A percentile compares a stretch with the other conserved stretches of the same genome.
These are phyloP conservation scores for Phytophthora capsici DNA, from an alignment of 352 stramenopile species.

Conservation along the genomic window DNA sequence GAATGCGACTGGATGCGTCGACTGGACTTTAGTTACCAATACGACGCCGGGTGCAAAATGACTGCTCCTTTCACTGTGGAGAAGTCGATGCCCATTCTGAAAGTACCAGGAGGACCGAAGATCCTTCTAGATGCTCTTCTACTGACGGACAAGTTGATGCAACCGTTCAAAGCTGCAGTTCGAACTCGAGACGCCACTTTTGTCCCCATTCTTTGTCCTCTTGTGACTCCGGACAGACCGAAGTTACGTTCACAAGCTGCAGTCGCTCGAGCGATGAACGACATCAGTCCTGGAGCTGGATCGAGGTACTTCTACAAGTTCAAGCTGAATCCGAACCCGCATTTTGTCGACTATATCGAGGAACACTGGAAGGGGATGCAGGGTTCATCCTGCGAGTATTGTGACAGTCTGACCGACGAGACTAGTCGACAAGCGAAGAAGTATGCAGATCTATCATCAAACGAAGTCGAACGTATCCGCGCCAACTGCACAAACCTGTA, in stretches of 20 bases:
- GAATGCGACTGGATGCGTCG: slow-evolving; percentile 32
- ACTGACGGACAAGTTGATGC: slow-evolving; percentile 10
- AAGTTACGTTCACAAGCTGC: slow-evolving; percentile 2
- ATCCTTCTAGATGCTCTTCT: slow-evolving; percentile 10
- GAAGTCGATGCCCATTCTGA: slow-evolving; percentile 19
- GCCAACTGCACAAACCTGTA: slow-evolving; percentile 17
- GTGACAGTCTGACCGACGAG: slow-evolving; percentile 9
- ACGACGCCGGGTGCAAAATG: slow-evolving; percentile 4
- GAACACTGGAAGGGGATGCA: slow-evolving; percentile 24
- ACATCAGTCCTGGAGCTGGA: slow-evolving; percentile 13
- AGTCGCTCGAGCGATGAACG: slow-evolving; percentile 26
- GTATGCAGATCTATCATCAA: not conserved
- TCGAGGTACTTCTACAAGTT: slow-evolving; percentile 31
- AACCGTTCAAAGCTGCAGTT: slow-evolving; percentile 7
- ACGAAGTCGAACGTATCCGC: slow-evolving; percentile 4
- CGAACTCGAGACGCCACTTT: slow-evolving; percentile 4
- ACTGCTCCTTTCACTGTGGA: slow-evolving; percentile 11
- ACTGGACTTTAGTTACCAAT: slow-evolving; percentile 19
- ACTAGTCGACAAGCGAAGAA: slow-evolving; percentile 1
- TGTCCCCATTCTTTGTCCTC: slow-evolving; percentile 8
- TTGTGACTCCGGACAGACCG: not conserved
- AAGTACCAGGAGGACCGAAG: slow-evolving; percentile 11
- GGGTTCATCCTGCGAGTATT: slow-evolving; percentile 18
- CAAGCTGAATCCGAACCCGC: slow-evolving; percentile 12
- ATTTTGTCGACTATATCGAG: slow-evolving; percentile 21